Base-by-base conservation (phyloP, 495 filamentous ascomycete species). In the Amorphotheca resinae region DNA sequence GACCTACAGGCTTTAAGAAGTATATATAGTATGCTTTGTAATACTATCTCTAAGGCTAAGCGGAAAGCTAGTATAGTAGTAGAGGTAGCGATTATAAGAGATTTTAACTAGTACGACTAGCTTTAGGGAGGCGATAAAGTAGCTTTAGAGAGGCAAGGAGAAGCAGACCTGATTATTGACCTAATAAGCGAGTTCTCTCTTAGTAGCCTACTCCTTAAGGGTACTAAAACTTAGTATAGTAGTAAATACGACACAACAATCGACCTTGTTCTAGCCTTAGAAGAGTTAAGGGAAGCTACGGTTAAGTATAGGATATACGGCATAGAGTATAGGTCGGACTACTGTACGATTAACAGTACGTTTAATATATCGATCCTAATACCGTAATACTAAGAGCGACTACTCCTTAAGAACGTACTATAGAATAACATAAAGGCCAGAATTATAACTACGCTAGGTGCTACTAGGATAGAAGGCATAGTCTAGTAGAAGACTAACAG, bases 51-150 rank as follows among this genome's bases (percentile, higher is more conserved):
- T n/a, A 33, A 52, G 33, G 36, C 55, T 12, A 33, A 12, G 3
- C n/a, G 38, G 41, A 22, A 26, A 22, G 22, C 14, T 22, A 4
- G 18, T 12, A 12, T 38, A 25, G 9, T 14, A 22, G 55, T 46
- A 14, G 49, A 56, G 26, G 45, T 54, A 20, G 33, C 56, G 21
- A 42, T 64, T 44, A 35, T 53, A 39, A 56, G 58, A 33, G 56
- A 64, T 52, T 62, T 62, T 37, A 63, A 62, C 46, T 54, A 51
- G 33, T 50, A 60, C 48, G 52, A 65, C 53, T 52, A 56, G 44
- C 51, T 64, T 9, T 66, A 48, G 59, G 62, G 59, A 53, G 60
- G 57, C 53, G 59, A 61, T 39, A 41, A 54, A 11, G 49, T 64
- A 28, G 49, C 49, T n/a, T 40, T 35, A 21, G 37, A 18, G 16